Evolutionary conservation across 352 stramenopile species (phyloP).

Genomic region (Blastocystis sp.): DNA sequence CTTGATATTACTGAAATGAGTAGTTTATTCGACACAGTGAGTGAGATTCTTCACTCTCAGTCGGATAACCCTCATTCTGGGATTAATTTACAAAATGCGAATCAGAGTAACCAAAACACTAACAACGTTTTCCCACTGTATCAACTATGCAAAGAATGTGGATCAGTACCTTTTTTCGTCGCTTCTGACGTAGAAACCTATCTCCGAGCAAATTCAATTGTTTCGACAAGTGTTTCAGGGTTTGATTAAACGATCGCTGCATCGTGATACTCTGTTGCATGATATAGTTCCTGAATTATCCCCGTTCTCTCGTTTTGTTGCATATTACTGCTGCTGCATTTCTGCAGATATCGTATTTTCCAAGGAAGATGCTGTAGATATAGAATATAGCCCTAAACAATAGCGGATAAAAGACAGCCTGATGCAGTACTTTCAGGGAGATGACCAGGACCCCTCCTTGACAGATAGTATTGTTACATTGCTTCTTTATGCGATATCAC

Average conservation of each 20-base stretch:
- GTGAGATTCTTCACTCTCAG: not conserved
- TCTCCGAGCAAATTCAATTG: not conserved
- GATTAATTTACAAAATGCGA: no score
- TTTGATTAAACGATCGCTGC: not conserved
- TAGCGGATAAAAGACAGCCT: not conserved
- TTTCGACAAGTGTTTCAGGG: not conserved
- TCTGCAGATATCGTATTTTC: not conserved
- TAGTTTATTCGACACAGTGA: not conserved
- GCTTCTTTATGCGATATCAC: not conserved
- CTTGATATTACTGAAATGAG: not conserved
- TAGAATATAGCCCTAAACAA: not conserved
- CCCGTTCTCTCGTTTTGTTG: not conserved
- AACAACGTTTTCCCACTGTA: not conserved
- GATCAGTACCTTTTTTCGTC: not conserved
- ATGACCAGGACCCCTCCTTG: not conserved
- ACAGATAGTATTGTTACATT: not conserved
- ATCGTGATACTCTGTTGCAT: not conserved
- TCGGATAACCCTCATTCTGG: no score
- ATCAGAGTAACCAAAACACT: no score
- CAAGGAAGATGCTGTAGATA: not conserved
- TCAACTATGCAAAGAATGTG: not conserved
- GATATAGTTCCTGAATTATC: not conserved
- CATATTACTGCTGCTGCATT: not conserved
- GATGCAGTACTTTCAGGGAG: not conserved
- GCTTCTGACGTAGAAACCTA: not conserved